A percentile compares a stretch with the other conserved stretches of the same genome.
These are phyloP conservation scores for Lyophyllum shimeji DNA, from an alignment of 768 basidiomycete species.

Conservation along the genomic window DNA sequence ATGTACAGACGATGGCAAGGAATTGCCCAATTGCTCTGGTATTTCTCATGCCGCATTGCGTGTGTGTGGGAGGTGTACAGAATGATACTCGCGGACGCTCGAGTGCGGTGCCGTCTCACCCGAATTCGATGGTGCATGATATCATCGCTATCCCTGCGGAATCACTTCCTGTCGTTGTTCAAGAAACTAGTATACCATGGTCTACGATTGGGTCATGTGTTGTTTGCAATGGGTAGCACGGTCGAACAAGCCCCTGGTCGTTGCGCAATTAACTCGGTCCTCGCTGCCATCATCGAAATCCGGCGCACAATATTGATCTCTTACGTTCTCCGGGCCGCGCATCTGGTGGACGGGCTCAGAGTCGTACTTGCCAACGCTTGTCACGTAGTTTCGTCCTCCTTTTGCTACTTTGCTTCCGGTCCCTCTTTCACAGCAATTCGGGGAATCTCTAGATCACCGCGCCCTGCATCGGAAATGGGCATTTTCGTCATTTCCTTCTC, in stretches of 20 bases:
- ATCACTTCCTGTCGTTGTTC: background rate
- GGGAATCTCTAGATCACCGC: conserved; percentile 4
- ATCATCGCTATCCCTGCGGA: background rate
- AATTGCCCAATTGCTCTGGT: no score
- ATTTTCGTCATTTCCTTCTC: background rate
- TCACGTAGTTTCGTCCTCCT: background rate
- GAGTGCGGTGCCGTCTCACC: background rate
- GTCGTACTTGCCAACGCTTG: background rate
- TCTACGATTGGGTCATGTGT: background rate
- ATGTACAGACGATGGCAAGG: no score
- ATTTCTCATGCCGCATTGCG: no score
- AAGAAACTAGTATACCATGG: background rate
- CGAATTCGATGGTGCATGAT: background rate
- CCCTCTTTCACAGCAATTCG: background rate
- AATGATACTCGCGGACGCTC: no score
- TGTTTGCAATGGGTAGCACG: conserved; percentile 9
- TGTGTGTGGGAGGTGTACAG: no score
- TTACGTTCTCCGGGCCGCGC: background rate
- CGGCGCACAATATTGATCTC: background rate
- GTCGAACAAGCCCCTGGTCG: conserved; percentile 7
- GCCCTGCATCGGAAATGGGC: background rate
- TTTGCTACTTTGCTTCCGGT: background rate
- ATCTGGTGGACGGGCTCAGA: background rate
- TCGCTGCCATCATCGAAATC: conserved; percentile 2
- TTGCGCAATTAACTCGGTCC: background rate